These are phyloP conservation scores for Discostella stelligera DNA, from an alignment of 352 stramenopile genomes.

Conservation along the genomic window DNA sequence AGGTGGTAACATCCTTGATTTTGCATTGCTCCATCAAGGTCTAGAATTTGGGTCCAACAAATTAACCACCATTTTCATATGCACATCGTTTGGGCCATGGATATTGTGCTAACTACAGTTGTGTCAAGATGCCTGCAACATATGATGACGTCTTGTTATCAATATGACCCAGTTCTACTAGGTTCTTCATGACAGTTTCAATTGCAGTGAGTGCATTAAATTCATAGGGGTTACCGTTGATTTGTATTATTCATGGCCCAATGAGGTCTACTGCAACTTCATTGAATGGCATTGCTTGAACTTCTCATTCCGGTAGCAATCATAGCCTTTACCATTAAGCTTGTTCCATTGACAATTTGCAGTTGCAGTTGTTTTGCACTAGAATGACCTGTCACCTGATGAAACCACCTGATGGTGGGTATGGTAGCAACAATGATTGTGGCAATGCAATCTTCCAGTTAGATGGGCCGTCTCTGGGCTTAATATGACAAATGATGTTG, in stretches of 20 bases:
- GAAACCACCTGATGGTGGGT: conserved; percentile 31
- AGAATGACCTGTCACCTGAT: conserved; percentile 39
- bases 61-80: conserved; percentile 57
- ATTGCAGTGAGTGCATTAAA: conserved; percentile 51
- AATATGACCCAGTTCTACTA: conserved; percentile 42
- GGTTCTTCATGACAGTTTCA: conserved; percentile 45
- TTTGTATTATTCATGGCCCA: conserved; percentile 41
- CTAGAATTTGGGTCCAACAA: conserved; percentile 46
- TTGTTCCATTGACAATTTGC: conserved; percentile 27
- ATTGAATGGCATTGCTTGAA: conserved; percentile 29
- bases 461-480: conserved; percentile 2
- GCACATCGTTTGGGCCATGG: conserved; percentile 23
- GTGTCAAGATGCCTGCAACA: conserved; percentile 27
- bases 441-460: conserved; percentile 29
- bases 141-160: conserved; percentile 34
- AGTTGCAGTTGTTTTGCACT: conserved; percentile 18
- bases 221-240: background rate
- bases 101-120: conserved; percentile 45
- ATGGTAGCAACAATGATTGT: conserved; percentile 8
- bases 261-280: conserved; percentile 53
- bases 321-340: background rate
- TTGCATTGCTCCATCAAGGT: conserved; percentile 1
- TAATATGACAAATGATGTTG: conserved; percentile 24
- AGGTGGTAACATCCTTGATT: no score
- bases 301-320: conserved; percentile 26